Base-by-base conservation (phyloP, 2,329 filamentous ascomycete genomes). In the Neodidymelliopsis sp. region DNA sequence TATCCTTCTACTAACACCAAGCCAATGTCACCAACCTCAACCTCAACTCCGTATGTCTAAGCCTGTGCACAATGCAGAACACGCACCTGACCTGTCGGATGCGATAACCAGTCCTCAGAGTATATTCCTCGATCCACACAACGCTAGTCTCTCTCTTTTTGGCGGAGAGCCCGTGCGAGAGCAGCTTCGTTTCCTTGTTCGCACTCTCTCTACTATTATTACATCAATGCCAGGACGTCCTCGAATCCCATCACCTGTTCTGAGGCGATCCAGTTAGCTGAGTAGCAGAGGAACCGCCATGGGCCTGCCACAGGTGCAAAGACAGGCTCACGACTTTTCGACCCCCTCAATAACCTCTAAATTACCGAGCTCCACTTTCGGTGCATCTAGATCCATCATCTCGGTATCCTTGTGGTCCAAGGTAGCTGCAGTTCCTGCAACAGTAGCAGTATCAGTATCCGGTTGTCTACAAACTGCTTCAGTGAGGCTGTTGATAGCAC, bases 401-500 rank as follows among this genome's bases (percentile, higher is more conserved):
- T 57, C 54, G 6, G 52, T 28, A 15, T 52, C 49, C 11, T 23
- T 24, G 10, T 29, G 11, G 12, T 47, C 35, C 6, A 12, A 5
- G 2, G 12, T 27, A 19, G n/a, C 27, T 27, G 37, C 23, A 6
- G 8, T 28, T 8, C 7, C 28, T 9, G 31, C 25, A n/a, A 13
- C 27, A 19, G 29, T 20, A 19, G 29, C 31, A 27, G 7, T 27
- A 7, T 7, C 12, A 7, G 12, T 27, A 15, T 56, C 49, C 8
- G 61, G 62, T 12, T 53, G 20, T 19, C 67, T 56, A 24, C 49
- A 52, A 11, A 86, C 79, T 3, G 82, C 81, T 51, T 86, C 75
- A 3, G 84, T 82, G 15, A 85, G 67, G 11, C 82, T 71, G 33
- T 84, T 77, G 63, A 85, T 86, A 60, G 83, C 75, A 24, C 84